Percentiles rank a stretch among this genome's conserved stretches.
These are phyloP conservation scores for Penicillium soppii DNA, from an alignment of 495 filamentous ascomycete genomes.

Conservation along the genomic window DNA sequence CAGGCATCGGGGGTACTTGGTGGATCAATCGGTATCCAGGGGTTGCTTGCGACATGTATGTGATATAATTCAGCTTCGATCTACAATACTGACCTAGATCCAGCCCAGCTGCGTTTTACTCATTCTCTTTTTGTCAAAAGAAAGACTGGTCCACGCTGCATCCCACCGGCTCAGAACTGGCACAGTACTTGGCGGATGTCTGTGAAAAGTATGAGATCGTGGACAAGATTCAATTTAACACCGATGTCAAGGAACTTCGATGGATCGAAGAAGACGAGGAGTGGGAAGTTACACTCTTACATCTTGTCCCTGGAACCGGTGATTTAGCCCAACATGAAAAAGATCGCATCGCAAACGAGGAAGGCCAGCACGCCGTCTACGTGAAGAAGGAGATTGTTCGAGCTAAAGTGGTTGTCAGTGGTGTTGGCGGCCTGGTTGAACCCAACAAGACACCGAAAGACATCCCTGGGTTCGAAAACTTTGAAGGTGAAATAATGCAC, in stretches of 20 bases:
- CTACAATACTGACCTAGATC: slow-evolving; percentile 4
- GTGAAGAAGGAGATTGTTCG: slow-evolving; percentile 44
- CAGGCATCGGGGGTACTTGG: slow-evolving; percentile 68
- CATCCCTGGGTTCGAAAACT: slow-evolving; percentile 53
- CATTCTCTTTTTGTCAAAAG: slow-evolving; percentile 62
- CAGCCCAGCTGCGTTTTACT: slow-evolving; percentile 59
- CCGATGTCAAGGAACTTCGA: slow-evolving; percentile 46
- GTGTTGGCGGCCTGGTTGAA: slow-evolving; percentile 55
- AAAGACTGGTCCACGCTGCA: slow-evolving; percentile 55
- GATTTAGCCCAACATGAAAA: slow-evolving; percentile 39
- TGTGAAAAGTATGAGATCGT: slow-evolving; percentile 57
- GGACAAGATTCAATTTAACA: slow-evolving; percentile 60
- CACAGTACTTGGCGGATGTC: slow-evolving; percentile 57
- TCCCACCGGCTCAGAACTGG: slow-evolving; percentile 56
- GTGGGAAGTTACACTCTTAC: slow-evolving; percentile 54
- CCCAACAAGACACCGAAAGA: slow-evolving; percentile 49
- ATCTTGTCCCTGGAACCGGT: slow-evolving; percentile 54
- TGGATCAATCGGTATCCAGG: slow-evolving; percentile 67
- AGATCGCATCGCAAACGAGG: slow-evolving; percentile 22
- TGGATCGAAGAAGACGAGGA: slow-evolving; percentile 50
- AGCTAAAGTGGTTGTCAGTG: slow-evolving; percentile 57
- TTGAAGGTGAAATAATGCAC: slow-evolving; percentile 57
- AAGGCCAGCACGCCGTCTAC: slow-evolving; percentile 39
- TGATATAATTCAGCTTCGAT: not conserved
- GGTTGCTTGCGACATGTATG: slow-evolving; percentile 51